phyloP scores from a whole-genome alignment of 2,329 filamentous ascomycete genomes.

The Rhinocladiella similis region DNA sequence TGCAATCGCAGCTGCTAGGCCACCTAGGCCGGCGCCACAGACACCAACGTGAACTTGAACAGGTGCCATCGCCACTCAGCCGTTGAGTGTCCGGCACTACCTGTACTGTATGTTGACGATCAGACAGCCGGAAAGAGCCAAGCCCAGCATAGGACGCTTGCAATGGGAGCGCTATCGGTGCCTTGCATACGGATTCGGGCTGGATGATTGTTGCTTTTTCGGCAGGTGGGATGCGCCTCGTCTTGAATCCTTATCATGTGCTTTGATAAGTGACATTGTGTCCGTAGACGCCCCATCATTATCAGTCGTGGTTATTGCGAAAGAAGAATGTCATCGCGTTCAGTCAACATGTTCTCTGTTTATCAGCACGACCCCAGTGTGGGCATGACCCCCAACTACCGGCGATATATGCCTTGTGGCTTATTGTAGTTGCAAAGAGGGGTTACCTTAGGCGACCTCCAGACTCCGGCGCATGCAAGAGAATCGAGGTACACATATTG shows the following conservation, averaged over 20 bases:
- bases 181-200: not conserved
- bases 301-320: not conserved
- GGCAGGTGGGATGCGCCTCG: not conserved
- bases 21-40: constrained; percentile 43
- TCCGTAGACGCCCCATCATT: not conserved
- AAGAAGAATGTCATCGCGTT: not conserved
- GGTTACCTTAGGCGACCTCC: too few species aligned
- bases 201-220: not conserved
- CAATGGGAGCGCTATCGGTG: not conserved
- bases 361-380: too few species aligned
- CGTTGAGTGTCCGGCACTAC: not conserved
- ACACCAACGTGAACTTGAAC: constrained; percentile 27
- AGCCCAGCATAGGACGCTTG: not conserved
- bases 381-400: too few species aligned
- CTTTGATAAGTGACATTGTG: not conserved
- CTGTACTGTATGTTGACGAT: not conserved
- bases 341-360: not conserved
- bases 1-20: constrained; percentile 47
- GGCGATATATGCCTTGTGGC: too few species aligned
- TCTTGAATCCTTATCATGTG: not conserved
- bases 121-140: not conserved
- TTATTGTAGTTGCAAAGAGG: too few species aligned
- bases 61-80: not conserved
- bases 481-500: too few species aligned
- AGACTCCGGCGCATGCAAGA: too few species aligned